phyloP scores from a whole-genome alignment of 805 yeast species.

The Maudiozyma turicensis region DNA sequence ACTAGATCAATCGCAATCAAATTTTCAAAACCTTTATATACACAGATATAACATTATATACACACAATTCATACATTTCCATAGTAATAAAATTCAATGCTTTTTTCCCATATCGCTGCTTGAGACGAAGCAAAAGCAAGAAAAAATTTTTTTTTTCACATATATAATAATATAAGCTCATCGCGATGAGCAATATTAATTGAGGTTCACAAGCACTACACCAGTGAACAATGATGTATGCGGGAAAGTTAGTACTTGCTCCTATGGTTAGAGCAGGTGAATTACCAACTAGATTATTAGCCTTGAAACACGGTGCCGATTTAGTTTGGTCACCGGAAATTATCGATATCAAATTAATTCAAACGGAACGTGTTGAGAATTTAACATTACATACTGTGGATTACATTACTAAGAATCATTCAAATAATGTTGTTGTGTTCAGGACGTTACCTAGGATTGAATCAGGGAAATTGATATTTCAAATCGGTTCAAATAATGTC shows the following conservation, averaged over 20 bases:
- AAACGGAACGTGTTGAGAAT: conserved; percentile 59
- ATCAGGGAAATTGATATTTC: conserved; percentile 64
- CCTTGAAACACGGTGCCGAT: conserved; percentile 82
- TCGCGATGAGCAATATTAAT: no score
- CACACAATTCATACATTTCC: neutral
- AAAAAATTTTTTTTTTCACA: no score
- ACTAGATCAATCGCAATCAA: neutral
- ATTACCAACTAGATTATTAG: conserved; percentile 74
- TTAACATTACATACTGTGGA: conserved; percentile 49
- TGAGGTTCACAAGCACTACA: neutral
- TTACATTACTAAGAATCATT: conserved; percentile 32
- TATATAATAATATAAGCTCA: no score
- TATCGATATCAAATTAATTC: conserved; percentile 71
- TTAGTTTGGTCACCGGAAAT: conserved; percentile 95
- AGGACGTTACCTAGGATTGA: conserved; percentile 62
- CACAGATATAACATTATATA: neutral
- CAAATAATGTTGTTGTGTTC: conserved; percentile 40
- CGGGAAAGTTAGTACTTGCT: conserved; percentile 76
- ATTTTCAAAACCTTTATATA: neutral
- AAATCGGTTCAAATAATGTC: conserved; percentile 81
- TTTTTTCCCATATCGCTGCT: no score
- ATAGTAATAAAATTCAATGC: neutral
- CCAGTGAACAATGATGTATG: neutral
- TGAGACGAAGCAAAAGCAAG: no score
- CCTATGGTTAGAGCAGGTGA: conserved; percentile 98